Conservation (phyloP, 2,329 filamentous ascomycete genomes). For the Hymenoscyphus albidus region DNA sequence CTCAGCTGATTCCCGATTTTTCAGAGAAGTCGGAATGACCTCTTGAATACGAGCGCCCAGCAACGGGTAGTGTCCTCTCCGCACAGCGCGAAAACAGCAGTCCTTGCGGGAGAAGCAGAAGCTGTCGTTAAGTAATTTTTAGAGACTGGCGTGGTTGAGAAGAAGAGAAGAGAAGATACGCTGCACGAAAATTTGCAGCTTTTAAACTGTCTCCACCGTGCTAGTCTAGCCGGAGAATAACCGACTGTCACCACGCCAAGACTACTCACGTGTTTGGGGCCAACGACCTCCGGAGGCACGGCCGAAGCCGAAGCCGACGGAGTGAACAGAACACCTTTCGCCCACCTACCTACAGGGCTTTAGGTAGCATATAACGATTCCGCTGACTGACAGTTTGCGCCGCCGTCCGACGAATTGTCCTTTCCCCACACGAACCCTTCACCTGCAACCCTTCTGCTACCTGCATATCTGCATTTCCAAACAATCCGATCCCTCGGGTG, state of each 20-base stretch:
- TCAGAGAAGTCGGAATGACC: slow-evolving; percentile 60
- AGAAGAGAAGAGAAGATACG: slow-evolving; percentile 31
- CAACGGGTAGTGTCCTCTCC: slow-evolving; percentile 62
- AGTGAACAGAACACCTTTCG: slow-evolving; percentile 11
- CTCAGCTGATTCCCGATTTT: slow-evolving; percentile 69
- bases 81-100: slow-evolving; percentile 66
- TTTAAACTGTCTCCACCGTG: background rate
- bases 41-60: slow-evolving; percentile 69
- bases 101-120: slow-evolving; percentile 41
- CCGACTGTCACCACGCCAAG: background rate
- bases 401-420: background rate
- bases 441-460: background rate
- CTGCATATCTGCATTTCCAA: background rate
- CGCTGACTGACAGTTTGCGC: background rate
- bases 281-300: background rate
- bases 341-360: background rate
- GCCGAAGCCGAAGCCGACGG: background rate
- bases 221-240: too few species aligned
- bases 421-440: background rate
- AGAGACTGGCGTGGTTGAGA: slow-evolving; percentile 50
- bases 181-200: slow-evolving; percentile 8
- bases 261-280: background rate
- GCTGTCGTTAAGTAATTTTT: slow-evolving; percentile 53
- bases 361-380: background rate
- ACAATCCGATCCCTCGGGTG: background rate